Percentiles rank a stretch among this genome's conserved stretches.
phyloP scores from a whole-genome alignment of 78 protist species.

The Cavenderia fasciculata region DNA sequence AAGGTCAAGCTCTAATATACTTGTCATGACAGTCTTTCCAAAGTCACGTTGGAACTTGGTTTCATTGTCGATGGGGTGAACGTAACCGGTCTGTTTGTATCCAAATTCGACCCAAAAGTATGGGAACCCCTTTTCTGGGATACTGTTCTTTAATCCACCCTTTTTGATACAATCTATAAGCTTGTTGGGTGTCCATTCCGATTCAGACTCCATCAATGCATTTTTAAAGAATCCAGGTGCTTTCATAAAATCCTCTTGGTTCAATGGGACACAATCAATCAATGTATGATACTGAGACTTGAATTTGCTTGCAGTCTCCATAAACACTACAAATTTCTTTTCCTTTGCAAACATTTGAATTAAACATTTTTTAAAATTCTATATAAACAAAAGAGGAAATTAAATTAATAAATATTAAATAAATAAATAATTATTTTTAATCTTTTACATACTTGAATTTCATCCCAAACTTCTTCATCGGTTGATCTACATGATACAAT shows the following conservation, averaged over 20 bases:
- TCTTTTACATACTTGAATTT: too few relatives aligned
- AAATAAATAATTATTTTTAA: too few relatives aligned
- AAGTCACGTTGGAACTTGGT: conserved; percentile 59
- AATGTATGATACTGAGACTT: conserved; percentile 38
- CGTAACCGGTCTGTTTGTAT: conserved; percentile 79
- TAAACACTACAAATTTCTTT: conserved; percentile 42
- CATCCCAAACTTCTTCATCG: conserved; percentile 70
- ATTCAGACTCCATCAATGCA: conserved; percentile 60
- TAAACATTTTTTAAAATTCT: conserved; percentile 64
- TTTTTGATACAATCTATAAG: conserved; percentile 66
- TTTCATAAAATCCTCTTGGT: neutral
- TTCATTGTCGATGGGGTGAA: conserved; percentile 86
- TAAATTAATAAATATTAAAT: too few relatives aligned
- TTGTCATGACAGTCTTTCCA: conserved; percentile 62
- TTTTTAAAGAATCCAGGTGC: conserved; percentile 84
- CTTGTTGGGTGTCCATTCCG: conserved; percentile 82
- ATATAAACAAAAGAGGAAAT: neutral
- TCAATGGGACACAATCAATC: conserved; percentile 78
- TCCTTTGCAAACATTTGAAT: conserved; percentile 62
- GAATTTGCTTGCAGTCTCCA: conserved; percentile 77
- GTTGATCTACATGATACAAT: neutral
- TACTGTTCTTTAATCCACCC: conserved; percentile 40
- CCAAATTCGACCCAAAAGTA: conserved; percentile 87
- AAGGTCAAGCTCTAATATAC: conserved; percentile 55
- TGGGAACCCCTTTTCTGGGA: conserved; percentile 82